Evolutionary conservation across 164 flowering plant species (phyloP).

Genomic region (Umbellularia californica): DNA sequence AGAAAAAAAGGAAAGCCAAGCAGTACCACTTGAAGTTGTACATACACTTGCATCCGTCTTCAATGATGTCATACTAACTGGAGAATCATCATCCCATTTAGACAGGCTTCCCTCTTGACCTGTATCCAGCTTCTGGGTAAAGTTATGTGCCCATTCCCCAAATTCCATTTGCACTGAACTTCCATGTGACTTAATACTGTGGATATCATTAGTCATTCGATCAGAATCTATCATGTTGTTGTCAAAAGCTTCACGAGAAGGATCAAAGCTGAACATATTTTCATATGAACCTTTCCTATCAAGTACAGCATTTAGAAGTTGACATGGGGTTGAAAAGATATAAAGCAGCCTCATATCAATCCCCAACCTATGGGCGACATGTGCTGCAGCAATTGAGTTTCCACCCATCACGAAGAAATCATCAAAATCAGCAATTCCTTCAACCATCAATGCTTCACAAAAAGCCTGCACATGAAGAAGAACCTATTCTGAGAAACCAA

Average conservation of each 20-base stretch:
- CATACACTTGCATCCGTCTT: slow-evolving; percentile 29
- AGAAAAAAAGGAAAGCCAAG: slow-evolving; percentile 28
- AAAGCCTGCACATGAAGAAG: slow-evolving; percentile 48
- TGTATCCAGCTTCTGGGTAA: background rate
- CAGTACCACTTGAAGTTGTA: slow-evolving; percentile 8
- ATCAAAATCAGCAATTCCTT: slow-evolving; percentile 51
- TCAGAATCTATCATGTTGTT: slow-evolving; percentile 19
- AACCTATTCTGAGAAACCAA: background rate
- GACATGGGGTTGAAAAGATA: slow-evolving; percentile 55
- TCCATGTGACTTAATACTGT: slow-evolving; percentile 6
- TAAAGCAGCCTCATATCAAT: slow-evolving; percentile 75
- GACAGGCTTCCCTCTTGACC: background rate
- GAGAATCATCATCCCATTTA: slow-evolving; percentile 10
- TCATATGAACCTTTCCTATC: slow-evolving; percentile 20
- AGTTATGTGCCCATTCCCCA: background rate
- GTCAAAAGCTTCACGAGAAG: slow-evolving; percentile 14
- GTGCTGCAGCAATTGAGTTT: slow-evolving; percentile 82
- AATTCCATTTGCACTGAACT: slow-evolving; percentile 2
- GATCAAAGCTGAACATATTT: slow-evolving; percentile 12
- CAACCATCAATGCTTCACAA: slow-evolving; percentile 54
- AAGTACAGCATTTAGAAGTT: slow-evolving; percentile 45
- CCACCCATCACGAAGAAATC: slow-evolving; percentile 89
- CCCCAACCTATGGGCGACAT: slow-evolving; percentile 60
- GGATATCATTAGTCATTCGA: background rate
- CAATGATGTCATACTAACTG: slow-evolving; percentile 31